Base-by-base conservation (phyloP, 1,284 basidiomycete genomes). In the Apiotrichum siamense region DNA sequence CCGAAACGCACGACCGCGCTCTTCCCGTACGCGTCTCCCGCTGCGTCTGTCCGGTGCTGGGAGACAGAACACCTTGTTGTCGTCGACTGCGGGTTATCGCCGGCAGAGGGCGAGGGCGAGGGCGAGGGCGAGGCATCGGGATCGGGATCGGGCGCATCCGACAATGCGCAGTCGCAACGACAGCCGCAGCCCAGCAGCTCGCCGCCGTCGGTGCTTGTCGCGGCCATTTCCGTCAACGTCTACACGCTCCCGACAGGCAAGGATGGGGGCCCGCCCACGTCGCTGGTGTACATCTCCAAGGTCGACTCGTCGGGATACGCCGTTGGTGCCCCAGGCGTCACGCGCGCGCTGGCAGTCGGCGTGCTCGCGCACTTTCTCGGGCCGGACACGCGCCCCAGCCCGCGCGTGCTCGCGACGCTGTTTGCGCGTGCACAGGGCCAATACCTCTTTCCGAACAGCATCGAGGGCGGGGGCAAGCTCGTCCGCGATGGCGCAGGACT, bases 361-460 rank as follows among this genome's bases (percentile, higher is more conserved):
- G 79, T 94, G 53, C 63, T 96, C 10, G 56, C 66, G 4, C 88
- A 80, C 74, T 88, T 88, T 70, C 79, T 83, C 31, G 75, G 82
- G 39, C 82, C 84, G n/a, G 60, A 68, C 21, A 83, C 85, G 55
- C 76, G 84, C 21, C 84, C 84, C 49, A 76, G 21, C 76, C 76
- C 27, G 66, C 81, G 55, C 10, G 67, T 92, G 6, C 85, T 87
- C 79, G 78, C 97, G 7, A 89, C 96, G 61, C 78, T 97, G 26
- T 96, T 98, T 65, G 94, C 94, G 2, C 80, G 92, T 18, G 83
- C 88, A 1, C 93, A 97, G 73, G 77, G 76, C 31, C 92, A 97
- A 67, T 98, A 98, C 69, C 78, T 98, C 26, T 97, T 98, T 70
- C 88, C 93, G 0, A 90, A 92, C 65, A 90, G 87, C n/a, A 77